These are phyloP conservation scores for Kluyveromyces sp. DNA, from an alignment of 1,139 yeast species.

Conservation along the genomic window DNA sequence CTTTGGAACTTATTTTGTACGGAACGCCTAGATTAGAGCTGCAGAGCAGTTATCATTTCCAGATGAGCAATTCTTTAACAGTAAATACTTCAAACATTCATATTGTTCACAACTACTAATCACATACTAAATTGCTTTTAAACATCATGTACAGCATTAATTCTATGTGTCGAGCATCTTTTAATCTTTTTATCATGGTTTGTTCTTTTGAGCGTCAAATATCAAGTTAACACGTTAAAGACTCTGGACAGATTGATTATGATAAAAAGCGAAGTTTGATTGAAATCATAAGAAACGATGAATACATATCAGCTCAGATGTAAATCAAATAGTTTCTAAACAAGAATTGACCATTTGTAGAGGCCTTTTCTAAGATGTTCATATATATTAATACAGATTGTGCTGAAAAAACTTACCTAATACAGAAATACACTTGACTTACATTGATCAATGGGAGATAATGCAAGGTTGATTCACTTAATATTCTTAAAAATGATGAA, in stretches of 20 bases:
- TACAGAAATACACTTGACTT: not conserved
- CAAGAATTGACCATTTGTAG: not conserved
- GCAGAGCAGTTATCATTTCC: not conserved
- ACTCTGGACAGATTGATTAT: not conserved
- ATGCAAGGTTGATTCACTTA: not conserved
- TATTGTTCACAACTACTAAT: not conserved
- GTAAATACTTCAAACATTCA: too few relatives aligned
- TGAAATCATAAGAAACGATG: not conserved
- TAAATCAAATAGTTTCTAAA: not conserved
- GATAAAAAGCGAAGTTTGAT: not conserved
- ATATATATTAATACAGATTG: constrained; percentile 1
- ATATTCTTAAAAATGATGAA: constrained; percentile 1
- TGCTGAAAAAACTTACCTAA: constrained; percentile 1
- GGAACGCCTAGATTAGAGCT: not conserved
- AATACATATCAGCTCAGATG: too few relatives aligned
- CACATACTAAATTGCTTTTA: not conserved
- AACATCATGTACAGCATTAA: not conserved
- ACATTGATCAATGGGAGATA: not conserved
- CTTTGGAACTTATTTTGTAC: not conserved
- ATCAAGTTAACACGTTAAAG: too few relatives aligned
- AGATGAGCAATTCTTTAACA: too few relatives aligned
- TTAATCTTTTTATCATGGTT: too few relatives aligned
- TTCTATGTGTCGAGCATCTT: too few relatives aligned
- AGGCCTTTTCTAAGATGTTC: not conserved
- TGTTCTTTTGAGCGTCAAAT: too few relatives aligned